These are phyloP conservation scores for Haematococcus lacustris DNA, from an alignment of 139 green algal genomes.

Conservation along the genomic window DNA sequence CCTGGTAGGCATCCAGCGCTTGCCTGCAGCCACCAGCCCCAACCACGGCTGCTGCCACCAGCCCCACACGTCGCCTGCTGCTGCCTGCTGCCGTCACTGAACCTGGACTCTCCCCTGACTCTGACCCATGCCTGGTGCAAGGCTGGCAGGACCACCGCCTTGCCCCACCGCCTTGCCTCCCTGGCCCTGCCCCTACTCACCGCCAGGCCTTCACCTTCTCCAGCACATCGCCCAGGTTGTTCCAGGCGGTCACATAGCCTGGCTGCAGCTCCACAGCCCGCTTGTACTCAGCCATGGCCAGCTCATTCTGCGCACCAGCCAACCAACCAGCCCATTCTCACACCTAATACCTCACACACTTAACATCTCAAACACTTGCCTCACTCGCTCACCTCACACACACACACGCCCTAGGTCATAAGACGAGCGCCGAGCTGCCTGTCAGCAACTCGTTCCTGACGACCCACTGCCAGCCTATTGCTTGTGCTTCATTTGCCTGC, in stretches of 20 bases:
- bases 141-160: neutral
- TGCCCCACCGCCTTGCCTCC: neutral
- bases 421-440: too few relatives aligned
- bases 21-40: constrained; percentile 17
- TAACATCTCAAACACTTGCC: too few relatives aligned
- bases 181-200: constrained; percentile 14
- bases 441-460: too few relatives aligned
- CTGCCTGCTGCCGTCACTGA: neutral
- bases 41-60: neutral
- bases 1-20: constrained; percentile 72
- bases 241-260: constrained; percentile 89
- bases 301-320: constrained; percentile 37
- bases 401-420: too few relatives aligned
- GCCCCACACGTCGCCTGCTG: neutral
- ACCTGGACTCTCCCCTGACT: neutral
- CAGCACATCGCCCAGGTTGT: constrained; percentile 94
- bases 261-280: constrained; percentile 73
- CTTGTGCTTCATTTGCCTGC: too few relatives aligned
- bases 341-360: too few relatives aligned
- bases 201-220: constrained; percentile 70
- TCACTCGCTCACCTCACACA: too few relatives aligned
- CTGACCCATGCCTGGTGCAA: neutral
- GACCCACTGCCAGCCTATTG: too few relatives aligned
- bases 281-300: constrained; percentile 75
- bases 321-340: too few relatives aligned